Base-by-base conservation (phyloP, 2,329 filamentous ascomycete species). In the Pestalotiopsis sp. region DNA sequence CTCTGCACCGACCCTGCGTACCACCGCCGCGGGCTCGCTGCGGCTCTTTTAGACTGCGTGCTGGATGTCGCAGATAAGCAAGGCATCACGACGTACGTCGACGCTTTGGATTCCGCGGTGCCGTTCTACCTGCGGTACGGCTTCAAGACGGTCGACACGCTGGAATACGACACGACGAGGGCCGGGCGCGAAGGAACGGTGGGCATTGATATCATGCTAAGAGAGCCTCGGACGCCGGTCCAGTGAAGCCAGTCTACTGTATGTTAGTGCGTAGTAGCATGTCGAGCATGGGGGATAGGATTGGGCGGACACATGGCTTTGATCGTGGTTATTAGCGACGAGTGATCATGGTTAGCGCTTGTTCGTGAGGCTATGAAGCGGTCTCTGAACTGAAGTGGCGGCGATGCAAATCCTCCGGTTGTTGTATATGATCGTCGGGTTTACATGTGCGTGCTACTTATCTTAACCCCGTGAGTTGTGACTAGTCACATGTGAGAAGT, bases 131-230 rank as follows among this genome's bases (percentile, higher is more conserved):
- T 63, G 58, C 67, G 45, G n/a, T 56, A 63, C 52, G 68, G 68
- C 12, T 70, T 70, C 66, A 64, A 64, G 62, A 66, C 57, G 25
- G 68, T 70, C 20, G 68, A 70, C 13, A 39, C 58, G 41, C 14
- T 70, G 36, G 57, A 63, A n/a, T 70, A 66, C 39, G 68, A 70
- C 63, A 25, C 56, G 60, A 68, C 62, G 27, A 65, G 62, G 52
- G 66, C 68, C 25, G 68, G 64, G 20, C 59, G 69, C 52, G 68
- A 70, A 14, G 66, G 45, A 12, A 69, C 49, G 17, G 31, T 61
- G 13, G 27, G 36, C 27, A 59, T 70, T 49, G 63, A 68, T 7
- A 41, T 70, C 9, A 70, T 70, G 68, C 41, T 70, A 31, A 41
- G 66, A 17, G 66, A 66, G 38, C 68, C 66, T 23, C 20, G n/a